These are phyloP conservation scores for Sanghuangporus sanghuang DNA, from an alignment of 1,284 basidiomycete genomes.

Conservation along the genomic window DNA sequence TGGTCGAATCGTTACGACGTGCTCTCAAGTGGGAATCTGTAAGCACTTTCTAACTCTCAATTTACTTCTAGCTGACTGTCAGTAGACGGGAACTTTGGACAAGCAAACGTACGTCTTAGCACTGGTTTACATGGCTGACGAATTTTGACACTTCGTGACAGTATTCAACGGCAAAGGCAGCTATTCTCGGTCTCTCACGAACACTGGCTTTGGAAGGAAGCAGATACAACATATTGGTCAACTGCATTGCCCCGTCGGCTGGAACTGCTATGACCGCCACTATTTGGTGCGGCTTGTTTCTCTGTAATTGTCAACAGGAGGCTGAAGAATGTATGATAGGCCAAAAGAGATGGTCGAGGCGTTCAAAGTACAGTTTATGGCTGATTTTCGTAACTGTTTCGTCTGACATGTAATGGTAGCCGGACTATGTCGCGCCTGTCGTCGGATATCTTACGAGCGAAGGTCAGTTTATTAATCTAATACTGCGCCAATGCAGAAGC, in stretches of 20 bases:
- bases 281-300: conserved; percentile 48
- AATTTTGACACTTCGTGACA: conserved; percentile 22
- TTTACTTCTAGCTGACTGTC: conserved; percentile 3
- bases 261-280: conserved; percentile 91
- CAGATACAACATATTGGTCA: conserved; percentile 88
- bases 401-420: conserved; percentile 36
- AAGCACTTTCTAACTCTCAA: conserved; percentile 26
- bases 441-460: conserved; percentile 90
- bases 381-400: neutral
- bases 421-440: conserved; percentile 88
- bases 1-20: conserved; percentile 92
- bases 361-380: conserved; percentile 58
- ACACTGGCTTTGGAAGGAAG: conserved; percentile 90
- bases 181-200: conserved; percentile 85
- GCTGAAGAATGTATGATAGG: conserved; percentile 36
- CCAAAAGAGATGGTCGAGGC: conserved; percentile 91
- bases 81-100: conserved; percentile 92
- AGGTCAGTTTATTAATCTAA: conserved; percentile 31
- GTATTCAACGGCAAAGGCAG: conserved; percentile 94
- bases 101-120: conserved; percentile 60
- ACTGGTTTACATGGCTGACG: neutral
- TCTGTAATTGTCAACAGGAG: conserved; percentile 1
- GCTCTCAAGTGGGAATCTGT: conserved; percentile 92
- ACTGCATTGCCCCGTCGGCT: conserved; percentile 86
- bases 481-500: neutral